Evolutionary conservation across 139 green algal species (phyloP).

Genomic region (Ettlia oleoabundans): DNA sequence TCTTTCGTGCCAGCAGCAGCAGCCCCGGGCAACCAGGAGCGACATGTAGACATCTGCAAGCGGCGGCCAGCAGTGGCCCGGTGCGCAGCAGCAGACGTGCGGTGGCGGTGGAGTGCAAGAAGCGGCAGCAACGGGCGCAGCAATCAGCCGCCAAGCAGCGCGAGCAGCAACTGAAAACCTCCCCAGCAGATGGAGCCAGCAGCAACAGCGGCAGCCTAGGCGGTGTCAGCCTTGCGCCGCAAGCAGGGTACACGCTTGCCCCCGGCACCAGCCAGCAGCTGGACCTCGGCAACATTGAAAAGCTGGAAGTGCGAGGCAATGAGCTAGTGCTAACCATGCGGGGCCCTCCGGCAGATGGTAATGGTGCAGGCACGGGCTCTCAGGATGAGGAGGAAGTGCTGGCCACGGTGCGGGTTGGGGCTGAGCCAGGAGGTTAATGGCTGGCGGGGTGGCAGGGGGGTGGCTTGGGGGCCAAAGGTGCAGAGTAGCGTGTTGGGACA

Average conservation of each 20-base stretch:
- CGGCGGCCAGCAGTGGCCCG: background rate
- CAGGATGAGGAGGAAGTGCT: background rate
- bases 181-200: background rate
- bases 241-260: background rate
- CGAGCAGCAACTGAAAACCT: background rate
- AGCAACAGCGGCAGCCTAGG: background rate
- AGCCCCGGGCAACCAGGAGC: background rate
- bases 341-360: background rate
- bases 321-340: conserved; percentile 29
- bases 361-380: background rate
- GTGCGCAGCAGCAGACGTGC: background rate
- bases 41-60: background rate
- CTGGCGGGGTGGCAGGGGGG: too few relatives aligned
- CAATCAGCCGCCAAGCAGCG: conserved; percentile 19
- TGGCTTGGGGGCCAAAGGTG: too few relatives aligned
- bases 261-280: background rate
- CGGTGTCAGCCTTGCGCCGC: too few relatives aligned
- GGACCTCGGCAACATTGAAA: conserved; percentile 12
- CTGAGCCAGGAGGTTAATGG: background rate
- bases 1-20: too few relatives aligned
- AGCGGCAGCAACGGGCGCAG: conserved; percentile 9
- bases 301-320: conserved; percentile 33
- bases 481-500: too few relatives aligned
- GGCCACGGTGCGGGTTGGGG: background rate
- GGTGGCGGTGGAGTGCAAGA: conserved; percentile 19